These are phyloP conservation scores for Cyphellophora europaea DNA, from an alignment of 2,329 filamentous ascomycete species.

Conservation along the genomic window DNA sequence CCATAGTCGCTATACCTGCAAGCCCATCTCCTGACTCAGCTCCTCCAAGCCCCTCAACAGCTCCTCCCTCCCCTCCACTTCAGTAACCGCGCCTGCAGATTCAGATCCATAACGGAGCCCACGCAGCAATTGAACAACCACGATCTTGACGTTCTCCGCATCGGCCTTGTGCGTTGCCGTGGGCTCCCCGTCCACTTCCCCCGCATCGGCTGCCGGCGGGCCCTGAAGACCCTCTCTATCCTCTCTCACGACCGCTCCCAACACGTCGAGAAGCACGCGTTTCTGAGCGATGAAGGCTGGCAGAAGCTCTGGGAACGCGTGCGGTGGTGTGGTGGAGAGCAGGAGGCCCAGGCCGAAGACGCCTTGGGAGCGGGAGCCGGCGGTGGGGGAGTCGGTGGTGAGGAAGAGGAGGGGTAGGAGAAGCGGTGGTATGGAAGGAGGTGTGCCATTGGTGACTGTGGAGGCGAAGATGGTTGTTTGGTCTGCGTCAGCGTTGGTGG, in stretches of 20 bases:
- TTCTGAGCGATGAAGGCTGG: too few species aligned
- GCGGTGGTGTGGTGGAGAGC: not conserved
- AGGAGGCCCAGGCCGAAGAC: not conserved
- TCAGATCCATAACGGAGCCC: too few species aligned
- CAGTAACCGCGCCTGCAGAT: slow-evolving; percentile 54
- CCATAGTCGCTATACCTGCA: too few species aligned
- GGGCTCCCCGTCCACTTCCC: not conserved
- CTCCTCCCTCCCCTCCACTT: slow-evolving; percentile 59
- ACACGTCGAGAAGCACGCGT: too few species aligned
- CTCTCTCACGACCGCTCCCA: too few species aligned
- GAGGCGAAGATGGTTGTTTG: not conserved
- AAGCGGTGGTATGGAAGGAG: not conserved
- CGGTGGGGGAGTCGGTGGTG: not conserved
- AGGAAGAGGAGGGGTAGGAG: not conserved
- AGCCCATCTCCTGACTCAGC: too few species aligned
- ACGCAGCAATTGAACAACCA: slow-evolving; percentile 1
- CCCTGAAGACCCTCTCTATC: too few species aligned
- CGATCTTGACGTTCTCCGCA: not conserved
- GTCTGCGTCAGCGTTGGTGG: not conserved
- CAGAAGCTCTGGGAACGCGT: not conserved
- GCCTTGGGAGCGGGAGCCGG: not conserved
- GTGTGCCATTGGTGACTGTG: not conserved
- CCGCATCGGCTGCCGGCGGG: not conserved
- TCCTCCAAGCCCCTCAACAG: slow-evolving; percentile 42
- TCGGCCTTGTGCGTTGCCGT: not conserved